Evolutionary conservation across 371 early-diverging fungal species (phyloP), one percentile per base, ranked within the genome.

Genomic region (Lichtheimia corymbifera): DNA sequence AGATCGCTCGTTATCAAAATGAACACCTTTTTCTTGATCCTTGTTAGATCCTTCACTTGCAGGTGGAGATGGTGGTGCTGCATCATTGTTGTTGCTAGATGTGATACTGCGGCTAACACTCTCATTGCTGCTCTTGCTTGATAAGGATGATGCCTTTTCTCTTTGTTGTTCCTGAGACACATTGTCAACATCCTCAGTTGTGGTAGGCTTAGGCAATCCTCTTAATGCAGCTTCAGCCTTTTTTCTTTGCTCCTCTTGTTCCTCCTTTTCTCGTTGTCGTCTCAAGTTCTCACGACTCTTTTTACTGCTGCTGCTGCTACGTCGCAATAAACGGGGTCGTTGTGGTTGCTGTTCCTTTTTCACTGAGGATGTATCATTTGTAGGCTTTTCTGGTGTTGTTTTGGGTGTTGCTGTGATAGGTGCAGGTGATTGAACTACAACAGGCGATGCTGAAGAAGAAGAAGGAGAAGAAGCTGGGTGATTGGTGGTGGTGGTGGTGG

Each of bases 201-300:
- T 35, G 1, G 11, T 35, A 35, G 35, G 35, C 35, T 35, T 35
- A 35, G 35, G 35, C 35, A 35, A 35, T 35, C 35, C 35, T 35
- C 35, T 35, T 35, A 35, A 35, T 35, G 35, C 35, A 35, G 35
- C 35, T 35, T 35, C 35, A 17, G 47, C 47, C 1, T 47, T 47
- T 45, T 30, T 28, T 27, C 44, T 28, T 14, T 24, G 47, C 30
- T 58, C 55, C 53, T 61, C 44, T 18, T 61, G 61, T 50, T 64
- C 52, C 41, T 66, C 62, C 58, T 61, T 53, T 40, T 61, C 61
- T n/a, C 60, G 47, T 45, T 55, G 60, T 0, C 63, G 59, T 6
- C 74, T 66, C n/a, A 77, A 35, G 25, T 65, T 73, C 25, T 77
- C 74, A 2, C 77, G 61, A 43, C 77, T 77, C 55, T 77, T 77